Evolutionary conservation across 805 yeast genomes (phyloP).

Genomic region (Kuraishia cidri): DNA sequence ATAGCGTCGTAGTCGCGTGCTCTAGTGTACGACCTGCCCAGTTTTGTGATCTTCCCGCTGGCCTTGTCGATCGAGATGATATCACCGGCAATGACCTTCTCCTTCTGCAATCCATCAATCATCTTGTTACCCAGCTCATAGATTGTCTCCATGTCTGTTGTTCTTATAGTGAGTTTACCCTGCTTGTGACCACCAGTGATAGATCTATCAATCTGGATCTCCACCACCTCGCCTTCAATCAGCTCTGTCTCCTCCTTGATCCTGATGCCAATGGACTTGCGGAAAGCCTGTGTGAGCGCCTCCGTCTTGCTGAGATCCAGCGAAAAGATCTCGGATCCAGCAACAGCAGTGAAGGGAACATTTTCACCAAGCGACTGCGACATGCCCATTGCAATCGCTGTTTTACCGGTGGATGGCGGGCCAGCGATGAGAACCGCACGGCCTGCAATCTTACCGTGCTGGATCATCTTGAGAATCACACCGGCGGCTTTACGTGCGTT

Average conservation of each 20-base stretch:
- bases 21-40: conserved; percentile 93
- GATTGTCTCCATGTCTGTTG: conserved; percentile 98
- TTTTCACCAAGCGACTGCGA: conserved; percentile 63
- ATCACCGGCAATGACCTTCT: conserved; percentile 95
- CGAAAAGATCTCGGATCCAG: conserved; percentile 90
- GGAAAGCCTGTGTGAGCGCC: conserved; percentile 91
- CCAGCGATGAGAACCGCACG: conserved; percentile 95
- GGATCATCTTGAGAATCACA: conserved; percentile 84
- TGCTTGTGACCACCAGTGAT: conserved; percentile 97
- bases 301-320: conserved; percentile 93
- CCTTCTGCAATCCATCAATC: conserved; percentile 91
- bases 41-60: conserved; percentile 85
- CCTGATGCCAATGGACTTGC: conserved; percentile 91
- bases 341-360: conserved; percentile 93
- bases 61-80: conserved; percentile 94
- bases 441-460: conserved; percentile 93
- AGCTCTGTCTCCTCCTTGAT: conserved; percentile 96
- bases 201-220: conserved; percentile 87
- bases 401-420: conserved; percentile 98
- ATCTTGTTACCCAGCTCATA: conserved; percentile 91
- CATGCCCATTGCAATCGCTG: conserved; percentile 95
- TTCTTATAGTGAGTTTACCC: conserved; percentile 93
- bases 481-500: conserved; percentile 97
- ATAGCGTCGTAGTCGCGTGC: conserved; percentile 98
- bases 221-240: conserved; percentile 98